These are phyloP conservation scores for Auricularia cornea DNA, from an alignment of 768 basidiomycete genomes.

Conservation along the genomic window DNA sequence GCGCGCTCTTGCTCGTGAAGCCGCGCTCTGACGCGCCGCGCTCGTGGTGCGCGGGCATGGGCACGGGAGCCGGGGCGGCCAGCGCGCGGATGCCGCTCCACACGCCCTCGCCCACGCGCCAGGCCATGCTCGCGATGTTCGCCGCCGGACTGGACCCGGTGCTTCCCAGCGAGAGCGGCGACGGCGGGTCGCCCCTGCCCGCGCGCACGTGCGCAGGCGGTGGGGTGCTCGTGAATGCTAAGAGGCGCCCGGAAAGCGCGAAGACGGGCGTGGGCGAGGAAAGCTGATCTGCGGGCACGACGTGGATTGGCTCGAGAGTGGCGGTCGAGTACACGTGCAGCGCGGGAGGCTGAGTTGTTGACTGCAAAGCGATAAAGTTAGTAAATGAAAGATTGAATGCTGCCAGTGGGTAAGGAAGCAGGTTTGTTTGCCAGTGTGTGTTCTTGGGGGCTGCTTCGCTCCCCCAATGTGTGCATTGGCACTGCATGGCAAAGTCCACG, in stretches of 20 bases:
- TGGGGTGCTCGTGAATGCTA: constrained; percentile 46
- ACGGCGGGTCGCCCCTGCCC: constrained; percentile 7
- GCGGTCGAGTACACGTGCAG: constrained; percentile 48
- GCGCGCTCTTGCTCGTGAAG: constrained; percentile 44
- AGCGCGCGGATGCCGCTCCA: constrained; percentile 8
- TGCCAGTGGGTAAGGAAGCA: too few species aligned
- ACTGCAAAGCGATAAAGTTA: constrained; percentile 29
- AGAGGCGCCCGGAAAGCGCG: constrained; percentile 51
- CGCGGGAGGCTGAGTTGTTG: constrained; percentile 44
- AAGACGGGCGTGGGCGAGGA: constrained; percentile 39
- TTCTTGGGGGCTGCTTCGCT: too few species aligned
- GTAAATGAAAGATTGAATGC: not conserved
- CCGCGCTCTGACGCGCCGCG: constrained; percentile 4
- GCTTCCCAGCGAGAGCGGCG: constrained; percentile 7
- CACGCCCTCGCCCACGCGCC: constrained; percentile 2
- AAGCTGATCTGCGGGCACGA: constrained; percentile 33
- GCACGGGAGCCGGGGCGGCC: constrained; percentile 12
- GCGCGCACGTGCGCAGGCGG: constrained; percentile 1
- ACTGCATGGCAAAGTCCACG: too few species aligned
- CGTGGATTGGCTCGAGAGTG: constrained; percentile 43
- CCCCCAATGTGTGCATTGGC: not conserved
- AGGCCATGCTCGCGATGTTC: constrained; percentile 11
- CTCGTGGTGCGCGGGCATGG: not conserved
- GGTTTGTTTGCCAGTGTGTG: too few species aligned
- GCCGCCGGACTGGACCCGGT: constrained; percentile 5